These are phyloP conservation scores for Colletotrichum tamarilloi DNA, from an alignment of 2,329 filamentous ascomycete genomes.

Conservation along the genomic window DNA sequence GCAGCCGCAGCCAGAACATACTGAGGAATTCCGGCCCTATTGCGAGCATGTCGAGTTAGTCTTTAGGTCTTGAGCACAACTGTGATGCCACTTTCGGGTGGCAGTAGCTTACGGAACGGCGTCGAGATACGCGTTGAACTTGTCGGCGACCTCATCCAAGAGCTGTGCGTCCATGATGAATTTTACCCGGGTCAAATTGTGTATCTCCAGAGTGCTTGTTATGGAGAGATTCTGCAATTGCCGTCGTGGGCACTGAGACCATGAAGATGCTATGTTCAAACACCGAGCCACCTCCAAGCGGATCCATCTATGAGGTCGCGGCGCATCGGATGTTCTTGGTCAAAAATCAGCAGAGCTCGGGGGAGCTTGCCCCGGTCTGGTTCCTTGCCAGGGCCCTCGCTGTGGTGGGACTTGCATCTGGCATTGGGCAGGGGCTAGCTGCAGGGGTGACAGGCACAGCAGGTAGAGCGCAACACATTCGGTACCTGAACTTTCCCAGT, in stretches of 20 bases:
- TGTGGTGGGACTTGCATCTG: not conserved
- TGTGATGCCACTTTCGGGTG: conserved; percentile 18
- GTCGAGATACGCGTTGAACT: conserved; percentile 15
- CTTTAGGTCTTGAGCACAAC: not conserved
- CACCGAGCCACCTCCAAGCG: not conserved
- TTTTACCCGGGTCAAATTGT: not conserved
- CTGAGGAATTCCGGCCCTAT: conserved; percentile 40
- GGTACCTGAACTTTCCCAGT: conserved; percentile 9
- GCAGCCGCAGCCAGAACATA: conserved; percentile 42
- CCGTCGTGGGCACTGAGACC: not conserved
- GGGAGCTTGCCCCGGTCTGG: conserved; percentile 29
- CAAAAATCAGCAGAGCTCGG: conserved; percentile 34
- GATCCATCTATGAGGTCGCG: not conserved
- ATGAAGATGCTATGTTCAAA: not conserved
- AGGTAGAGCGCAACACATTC: not conserved
- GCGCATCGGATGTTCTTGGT: conserved; percentile 23
- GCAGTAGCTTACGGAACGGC: conserved; percentile 27
- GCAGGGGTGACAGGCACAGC: conserved; percentile 2
- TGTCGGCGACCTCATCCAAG: conserved; percentile 22
- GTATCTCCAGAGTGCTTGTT: not conserved
- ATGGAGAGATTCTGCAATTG: not conserved
- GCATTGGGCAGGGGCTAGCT: not conserved
- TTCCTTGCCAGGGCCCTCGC: not conserved
- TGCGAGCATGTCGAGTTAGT: not conserved
- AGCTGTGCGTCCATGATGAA: conserved; percentile 23